phyloP scores from a whole-genome alignment of 2,329 filamentous ascomycete genomes.

The Lecanicillium sp. region DNA sequence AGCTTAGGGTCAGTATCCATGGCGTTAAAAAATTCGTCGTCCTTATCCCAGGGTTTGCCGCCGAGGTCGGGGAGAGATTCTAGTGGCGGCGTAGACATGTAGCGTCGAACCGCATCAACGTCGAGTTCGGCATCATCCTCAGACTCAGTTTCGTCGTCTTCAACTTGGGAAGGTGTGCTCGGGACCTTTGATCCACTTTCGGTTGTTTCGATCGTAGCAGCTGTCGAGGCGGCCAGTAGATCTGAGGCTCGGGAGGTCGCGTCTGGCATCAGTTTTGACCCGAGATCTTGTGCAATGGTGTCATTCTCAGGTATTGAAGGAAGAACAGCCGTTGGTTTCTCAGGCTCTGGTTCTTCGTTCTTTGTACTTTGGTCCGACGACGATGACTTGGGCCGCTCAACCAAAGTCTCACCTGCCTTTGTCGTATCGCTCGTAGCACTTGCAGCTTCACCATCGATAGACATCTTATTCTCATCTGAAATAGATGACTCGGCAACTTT shows the following conservation, averaged over 20 bases:
- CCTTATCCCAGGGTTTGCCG: slow-evolving; percentile 38
- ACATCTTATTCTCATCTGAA: too few relatives aligned
- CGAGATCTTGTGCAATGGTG: background rate
- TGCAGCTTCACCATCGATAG: too few relatives aligned
- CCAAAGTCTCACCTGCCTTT: background rate
- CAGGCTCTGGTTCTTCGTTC: slow-evolving; percentile 10
- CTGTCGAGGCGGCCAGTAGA: too few relatives aligned
- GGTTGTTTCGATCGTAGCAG: slow-evolving; percentile 16
- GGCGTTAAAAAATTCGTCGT: slow-evolving; percentile 34
- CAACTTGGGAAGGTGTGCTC: slow-evolving; percentile 40
- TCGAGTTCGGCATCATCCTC: slow-evolving; percentile 44
- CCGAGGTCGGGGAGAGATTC: slow-evolving; percentile 43
- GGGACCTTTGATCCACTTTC: slow-evolving; percentile 26
- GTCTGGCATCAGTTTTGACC: background rate
- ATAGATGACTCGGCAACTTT: slow-evolving; percentile 2
- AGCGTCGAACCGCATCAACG: slow-evolving; percentile 40
- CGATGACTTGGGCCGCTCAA: background rate
- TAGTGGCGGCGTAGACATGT: slow-evolving; percentile 45
- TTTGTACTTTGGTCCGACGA: slow-evolving; percentile 6
- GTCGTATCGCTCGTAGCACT: too few relatives aligned
- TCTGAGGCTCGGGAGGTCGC: too few relatives aligned
- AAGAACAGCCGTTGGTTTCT: background rate
- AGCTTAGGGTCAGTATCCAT: slow-evolving; percentile 31
- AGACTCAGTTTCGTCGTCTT: slow-evolving; percentile 45
- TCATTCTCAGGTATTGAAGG: background rate